phyloP scores from a whole-genome alignment of 805 yeast species.

The Naumovozyma baii region DNA sequence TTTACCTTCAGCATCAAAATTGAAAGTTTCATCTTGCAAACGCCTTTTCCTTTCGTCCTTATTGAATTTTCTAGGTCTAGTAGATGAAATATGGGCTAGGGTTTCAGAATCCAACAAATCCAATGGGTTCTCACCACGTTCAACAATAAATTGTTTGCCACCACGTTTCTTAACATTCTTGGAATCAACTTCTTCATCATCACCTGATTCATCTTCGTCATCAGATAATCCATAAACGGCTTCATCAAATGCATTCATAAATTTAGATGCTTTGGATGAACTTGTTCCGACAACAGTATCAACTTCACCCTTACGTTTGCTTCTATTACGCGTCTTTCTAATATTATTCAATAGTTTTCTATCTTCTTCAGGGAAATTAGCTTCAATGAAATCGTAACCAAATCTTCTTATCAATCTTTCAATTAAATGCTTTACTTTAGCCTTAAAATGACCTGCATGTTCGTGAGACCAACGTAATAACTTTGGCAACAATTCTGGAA shows the following conservation, averaged over 20 bases:
- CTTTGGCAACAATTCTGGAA: conserved; percentile 56
- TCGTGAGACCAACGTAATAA: conserved; percentile 90
- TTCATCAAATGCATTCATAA: conserved; percentile 83
- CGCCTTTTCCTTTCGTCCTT: conserved; percentile 32
- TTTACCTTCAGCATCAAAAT: conserved; percentile 30
- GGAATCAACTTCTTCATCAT: conserved; percentile 26
- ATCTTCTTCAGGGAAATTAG: conserved; percentile 84
- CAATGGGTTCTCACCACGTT: conserved; percentile 63
- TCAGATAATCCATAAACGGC: conserved; percentile 75
- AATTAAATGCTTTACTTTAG: conserved; percentile 83
- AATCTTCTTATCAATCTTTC: conserved; percentile 86
- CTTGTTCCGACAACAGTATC: conserved; percentile 11
- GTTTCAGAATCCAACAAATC: conserved; percentile 82
- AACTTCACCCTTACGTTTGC: conserved; percentile 51
- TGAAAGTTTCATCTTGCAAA: conserved; percentile 23
- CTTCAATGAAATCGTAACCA: conserved; percentile 79
- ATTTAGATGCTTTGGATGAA: conserved; percentile 37
- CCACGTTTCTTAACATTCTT: conserved; percentile 2
- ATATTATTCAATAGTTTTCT: conserved; percentile 74
- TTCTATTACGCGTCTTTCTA: conserved; percentile 75
- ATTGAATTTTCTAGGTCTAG: conserved; percentile 59
- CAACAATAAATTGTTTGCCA: conserved; percentile 61
- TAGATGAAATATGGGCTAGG: conserved; percentile 78
- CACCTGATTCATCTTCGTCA: conserved; percentile 46
- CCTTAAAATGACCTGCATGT: conserved; percentile 89